These are phyloP conservation scores for Saturnispora serradocipensis DNA, from an alignment of 805 yeast genomes.

Conservation along the genomic window DNA sequence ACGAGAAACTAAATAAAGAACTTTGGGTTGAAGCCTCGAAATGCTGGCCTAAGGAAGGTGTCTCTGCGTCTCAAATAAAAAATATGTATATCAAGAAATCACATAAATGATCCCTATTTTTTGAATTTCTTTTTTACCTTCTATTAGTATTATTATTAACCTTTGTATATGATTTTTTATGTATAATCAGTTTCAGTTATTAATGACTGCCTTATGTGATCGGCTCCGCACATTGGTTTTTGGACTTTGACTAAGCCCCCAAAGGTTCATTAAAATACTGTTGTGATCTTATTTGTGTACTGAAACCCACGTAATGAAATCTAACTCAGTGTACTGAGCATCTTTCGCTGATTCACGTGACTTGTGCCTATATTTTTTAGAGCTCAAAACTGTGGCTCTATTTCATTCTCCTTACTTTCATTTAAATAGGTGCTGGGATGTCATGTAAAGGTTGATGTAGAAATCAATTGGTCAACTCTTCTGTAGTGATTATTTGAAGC, in stretches of 20 bases:
- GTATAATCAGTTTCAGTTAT: background rate
- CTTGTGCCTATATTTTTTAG: background rate
- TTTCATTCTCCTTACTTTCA: background rate
- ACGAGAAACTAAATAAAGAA: slow-evolving; percentile 18
- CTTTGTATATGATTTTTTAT: background rate
- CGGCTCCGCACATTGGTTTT: no score
- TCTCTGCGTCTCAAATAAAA: slow-evolving; percentile 23
- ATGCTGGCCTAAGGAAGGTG: slow-evolving; percentile 29
- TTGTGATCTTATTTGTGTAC: no score
- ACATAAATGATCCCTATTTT: background rate
- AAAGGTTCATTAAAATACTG: background rate
- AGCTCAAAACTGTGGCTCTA: background rate
- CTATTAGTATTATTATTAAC: background rate
- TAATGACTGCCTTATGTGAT: background rate
- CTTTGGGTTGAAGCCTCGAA: slow-evolving; percentile 26
- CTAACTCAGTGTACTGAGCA: background rate
- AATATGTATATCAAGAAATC: slow-evolving; percentile 26
- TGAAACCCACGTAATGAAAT: no score
- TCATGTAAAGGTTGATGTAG: background rate
- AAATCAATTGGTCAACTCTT: background rate
- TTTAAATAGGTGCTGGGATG: background rate
- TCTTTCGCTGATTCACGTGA: slow-evolving; percentile 2
- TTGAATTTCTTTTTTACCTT: background rate
- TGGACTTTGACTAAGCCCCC: background rate
- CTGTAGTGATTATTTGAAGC: background rate